These are phyloP conservation scores for Syzygium syzygioides DNA, from an alignment of 441 rosid species.

Conservation along the genomic window DNA sequence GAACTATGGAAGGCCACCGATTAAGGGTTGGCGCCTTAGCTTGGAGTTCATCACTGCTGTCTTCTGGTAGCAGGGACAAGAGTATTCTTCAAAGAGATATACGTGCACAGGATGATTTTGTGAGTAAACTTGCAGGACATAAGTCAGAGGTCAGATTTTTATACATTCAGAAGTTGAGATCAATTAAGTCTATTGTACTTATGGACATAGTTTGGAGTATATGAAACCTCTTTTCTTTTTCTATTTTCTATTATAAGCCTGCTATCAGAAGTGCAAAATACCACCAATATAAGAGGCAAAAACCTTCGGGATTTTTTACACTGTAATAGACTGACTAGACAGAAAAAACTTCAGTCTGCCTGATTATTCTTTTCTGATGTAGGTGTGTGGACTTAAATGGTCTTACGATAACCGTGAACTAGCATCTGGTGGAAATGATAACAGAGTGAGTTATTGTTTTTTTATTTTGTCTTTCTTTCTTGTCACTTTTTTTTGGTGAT, in stretches of 20 bases:
- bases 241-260: not conserved
- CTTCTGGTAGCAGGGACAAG: constrained; percentile 97
- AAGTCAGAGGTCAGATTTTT: constrained; percentile 64
- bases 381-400: constrained; percentile 97
- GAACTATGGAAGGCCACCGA: constrained; percentile 96
- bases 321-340: not conserved
- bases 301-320: not conserved
- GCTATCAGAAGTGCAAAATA: not conserved
- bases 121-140: constrained; percentile 84
- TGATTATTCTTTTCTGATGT: constrained; percentile 7
- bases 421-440: constrained; percentile 98
- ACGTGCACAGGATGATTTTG: constrained; percentile 70
- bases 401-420: constrained; percentile 88
- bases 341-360: not conserved
- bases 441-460: constrained; percentile 34
- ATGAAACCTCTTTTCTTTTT: not conserved
- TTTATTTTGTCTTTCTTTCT: not conserved
- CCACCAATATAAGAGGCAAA: not conserved
- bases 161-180: not conserved
- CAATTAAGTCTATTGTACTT: not conserved
- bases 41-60: constrained; percentile 75
- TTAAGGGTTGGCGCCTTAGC: constrained; percentile 88
- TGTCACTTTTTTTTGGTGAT: constrained; percentile 10
- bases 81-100: constrained; percentile 86
- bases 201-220: not conserved